Evolutionary conservation across 768 basidiomycete genomes (phyloP), one percentile per base, ranked within the genome.

Genomic region (Leccinellum albellum): DNA sequence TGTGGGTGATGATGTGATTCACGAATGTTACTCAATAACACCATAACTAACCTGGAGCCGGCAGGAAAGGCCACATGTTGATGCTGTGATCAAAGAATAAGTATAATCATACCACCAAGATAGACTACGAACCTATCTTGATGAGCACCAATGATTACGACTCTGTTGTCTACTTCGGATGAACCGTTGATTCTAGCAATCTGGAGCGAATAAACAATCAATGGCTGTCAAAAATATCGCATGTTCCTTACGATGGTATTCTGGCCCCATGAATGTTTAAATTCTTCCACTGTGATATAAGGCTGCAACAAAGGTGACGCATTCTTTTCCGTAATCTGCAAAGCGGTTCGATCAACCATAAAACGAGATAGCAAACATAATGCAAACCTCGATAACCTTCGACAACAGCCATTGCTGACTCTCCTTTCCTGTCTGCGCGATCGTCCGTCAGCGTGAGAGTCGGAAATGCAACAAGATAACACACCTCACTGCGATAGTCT

Each of bases 261-360:
- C 78, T 97, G 94, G 10, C 86, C 87, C 94, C 93, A 94, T 3
- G 83, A 73, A 69, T 94, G 92, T 50, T 74, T 55, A 64, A 94
- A 93, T 70, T 92, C 91, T 24, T 78, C 74, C 56, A 93, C 71
- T 6, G 80, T 79, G 63, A 96, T 89, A 15, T 70, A 63, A 47
- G 79, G 65, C 46, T 74, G 80, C 50, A 93, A 73, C 31, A 78
- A 76, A 42, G 82, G 69, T 4, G 85, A 79, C 14, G 85, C 89
- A 57, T 75, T 82, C 62, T 86, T 69, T 35, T 73, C 62, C 3
- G 91, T 93, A 58, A 87, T 82, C 89, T 91, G 51, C 61, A 13
- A 24, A 24, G 7, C 7, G 35, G 17, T 35, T 51, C 46, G 44
- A 31, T 24, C 17, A 51, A 61, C 55, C 48, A 56, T 24, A 46